Evolutionary conservation across 805 yeast species (phyloP), one percentile per base, ranked within the genome.

Genomic region (Wickerhamiella spandovensis): DNA sequence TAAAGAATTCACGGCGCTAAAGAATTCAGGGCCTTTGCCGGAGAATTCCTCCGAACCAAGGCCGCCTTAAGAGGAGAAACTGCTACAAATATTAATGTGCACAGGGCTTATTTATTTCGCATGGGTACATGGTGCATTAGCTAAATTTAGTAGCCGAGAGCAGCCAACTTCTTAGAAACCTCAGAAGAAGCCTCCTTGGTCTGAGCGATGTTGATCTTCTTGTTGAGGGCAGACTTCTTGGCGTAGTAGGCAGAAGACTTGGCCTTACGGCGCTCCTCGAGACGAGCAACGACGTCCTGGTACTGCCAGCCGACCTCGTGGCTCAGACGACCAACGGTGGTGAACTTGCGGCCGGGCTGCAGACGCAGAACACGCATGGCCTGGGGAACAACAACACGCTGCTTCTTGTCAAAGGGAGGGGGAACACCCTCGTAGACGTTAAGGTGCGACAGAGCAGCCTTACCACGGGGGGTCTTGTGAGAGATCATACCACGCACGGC

Each of bases 341-440:
- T 86, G 95, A 83, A 92, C 79, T 92, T 92, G 84, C 98, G 88
- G 74, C 98, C 98, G 73, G 88, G 97, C 79, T 88, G 89, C 76
- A 92, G 84, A 82, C 98, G 88, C 73, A 92, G 80, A 65, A 92
- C 96, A 79, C 98, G 87, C 71, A 92, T 81, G 70, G 98, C 98
- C 79, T 87, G 95, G 73, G 98, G 98, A 70, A 92, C 98, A 65
- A 92, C 98, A 71, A 89, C 96, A 75, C 96, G 87, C 95, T 90
- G 90, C 87, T 88, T 86, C 79, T 82, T 87, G 92, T 92, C 98
- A 77, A 84, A 92, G 77, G 98, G 97, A 58, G 97, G 88, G 75
- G 99, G 99, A 61, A 92, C 81, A 84, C 99, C 99, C 79, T 92
- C 98, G 69, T 86, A 92, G 66, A 90, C 97, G 90, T 92, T 87